Evolutionary conservation across 371 early-diverging fungal genomes (phyloP).

Genomic region (Fennellomyces sp.): DNA sequence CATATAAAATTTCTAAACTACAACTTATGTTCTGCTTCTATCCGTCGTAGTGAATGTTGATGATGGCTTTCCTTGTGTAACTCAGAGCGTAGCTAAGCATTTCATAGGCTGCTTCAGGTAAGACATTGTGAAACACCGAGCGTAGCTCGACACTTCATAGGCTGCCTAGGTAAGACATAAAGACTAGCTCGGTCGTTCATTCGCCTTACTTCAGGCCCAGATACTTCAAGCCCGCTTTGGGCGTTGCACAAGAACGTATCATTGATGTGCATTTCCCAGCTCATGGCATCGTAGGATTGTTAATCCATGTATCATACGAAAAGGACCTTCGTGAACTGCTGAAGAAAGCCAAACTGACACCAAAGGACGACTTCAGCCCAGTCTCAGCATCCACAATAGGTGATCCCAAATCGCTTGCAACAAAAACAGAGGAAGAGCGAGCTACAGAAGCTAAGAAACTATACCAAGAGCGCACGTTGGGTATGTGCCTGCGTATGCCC

Average conservation of each 20-base stretch:
- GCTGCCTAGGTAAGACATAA: too few relatives aligned
- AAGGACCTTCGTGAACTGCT: neutral
- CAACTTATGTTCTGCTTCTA: too few relatives aligned
- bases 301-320: constrained; percentile 1
- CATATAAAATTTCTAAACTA: too few relatives aligned
- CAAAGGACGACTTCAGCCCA: neutral
- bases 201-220: too few relatives aligned
- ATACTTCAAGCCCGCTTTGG: too few relatives aligned
- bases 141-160: too few relatives aligned
- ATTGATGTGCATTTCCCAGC: constrained; percentile 15
- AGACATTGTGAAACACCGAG: too few relatives aligned
- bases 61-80: too few relatives aligned
- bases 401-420: neutral
- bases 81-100: too few relatives aligned
- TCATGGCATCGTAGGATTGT: neutral
- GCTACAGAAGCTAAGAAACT: neutral
- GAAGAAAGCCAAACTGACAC: neutral
- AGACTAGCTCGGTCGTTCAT: too few relatives aligned
- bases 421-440: neutral
- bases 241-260: neutral
- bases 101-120: too few relatives aligned
- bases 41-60: too few relatives aligned
- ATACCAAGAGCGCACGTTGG: neutral
- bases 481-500: neutral
- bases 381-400: neutral